Base-by-base conservation (phyloP, 371 early-diverging fungal species). In the Mucor sp. region DNA sequence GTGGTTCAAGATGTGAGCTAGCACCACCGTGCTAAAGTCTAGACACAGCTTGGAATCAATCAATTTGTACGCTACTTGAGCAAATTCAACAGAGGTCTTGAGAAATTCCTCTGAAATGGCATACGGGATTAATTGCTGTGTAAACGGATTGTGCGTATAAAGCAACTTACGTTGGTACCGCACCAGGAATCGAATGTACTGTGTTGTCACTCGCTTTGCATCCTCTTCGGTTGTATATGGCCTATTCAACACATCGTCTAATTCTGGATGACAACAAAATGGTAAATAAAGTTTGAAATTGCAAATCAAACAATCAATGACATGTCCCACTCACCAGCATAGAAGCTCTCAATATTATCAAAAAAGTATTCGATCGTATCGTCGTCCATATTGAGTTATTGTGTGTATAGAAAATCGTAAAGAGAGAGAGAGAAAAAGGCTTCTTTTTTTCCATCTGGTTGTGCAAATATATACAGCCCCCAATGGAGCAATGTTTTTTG, bases 1-100 rank as follows among this genome's bases (percentile, higher is more conserved):
- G 0, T 67, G 47, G 21, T 83, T 79, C 27, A 88, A 69, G 55
- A 91, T 68, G 48, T 88, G 84, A 19, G 83, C 76, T 23, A 85
- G 74, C 23, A 90, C 87, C 37, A 81, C 72, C 8, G 86, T 80
- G 5, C 83, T 81, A 72, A 86, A 87, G 67, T 87, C 85, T 37
- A 83, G 80, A 69, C 86, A 91, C 30, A 89, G 63, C 23, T 82
- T 75, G 28, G 91, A 89, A 64, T 90, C 91, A 47, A 90, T 77
- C 60, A 91, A 74, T 58, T 87, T 84, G 69, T 89, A 90, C 35
- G 87, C 85, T 47, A 86, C 82, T 41, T 78, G 78, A 15, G 82
- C 80, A 53, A 89, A 72, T 47, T 89, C 89, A 7, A 77, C 69
- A 1, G 69, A 60, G 7, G 76, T 73, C 30, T 82, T 76, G 41